Percentiles rank a stretch among this genome's conserved stretches.
Conservation (phyloP, 768 basidiomycete genomes). For the Hypholoma sublateritium region DNA sequence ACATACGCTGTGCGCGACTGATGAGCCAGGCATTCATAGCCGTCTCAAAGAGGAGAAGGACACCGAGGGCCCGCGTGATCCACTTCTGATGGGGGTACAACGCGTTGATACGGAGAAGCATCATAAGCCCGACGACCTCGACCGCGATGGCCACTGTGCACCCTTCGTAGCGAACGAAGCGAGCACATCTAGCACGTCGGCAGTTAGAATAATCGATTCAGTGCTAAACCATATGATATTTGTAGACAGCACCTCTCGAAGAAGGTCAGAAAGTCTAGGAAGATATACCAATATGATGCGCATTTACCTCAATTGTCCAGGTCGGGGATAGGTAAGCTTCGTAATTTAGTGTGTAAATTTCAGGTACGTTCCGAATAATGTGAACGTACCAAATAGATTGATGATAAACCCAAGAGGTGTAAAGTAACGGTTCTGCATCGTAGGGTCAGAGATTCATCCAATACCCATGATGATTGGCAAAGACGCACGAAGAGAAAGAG, state of each 20-base stretch:
- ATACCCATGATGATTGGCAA: neutral
- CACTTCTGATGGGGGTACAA: slow-evolving; percentile 34
- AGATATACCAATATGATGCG: neutral
- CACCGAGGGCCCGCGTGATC: slow-evolving; percentile 27
- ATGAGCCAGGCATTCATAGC: slow-evolving; percentile 56
- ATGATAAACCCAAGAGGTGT: slow-evolving; percentile 63
- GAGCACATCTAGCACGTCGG: slow-evolving; percentile 33
- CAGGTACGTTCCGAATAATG: neutral
- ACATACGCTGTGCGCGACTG: slow-evolving; percentile 46
- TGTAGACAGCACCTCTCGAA: too few species aligned
- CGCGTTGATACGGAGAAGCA: slow-evolving; percentile 52
- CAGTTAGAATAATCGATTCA: neutral
- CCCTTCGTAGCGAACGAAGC: slow-evolving; percentile 53
- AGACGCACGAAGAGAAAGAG: slow-evolving; percentile 42
- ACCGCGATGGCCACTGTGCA: slow-evolving; percentile 54
- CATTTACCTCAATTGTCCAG: slow-evolving; percentile 38
- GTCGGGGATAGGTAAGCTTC: slow-evolving; percentile 42
- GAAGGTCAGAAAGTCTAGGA: too few species aligned
- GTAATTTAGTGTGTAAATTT: neutral
- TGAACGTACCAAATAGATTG: slow-evolving; percentile 44
- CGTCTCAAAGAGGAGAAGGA: slow-evolving; percentile 44
- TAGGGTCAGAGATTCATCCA: neutral
- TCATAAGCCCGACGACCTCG: slow-evolving; percentile 54
- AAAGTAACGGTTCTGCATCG: slow-evolving; percentile 57
- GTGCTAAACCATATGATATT: too few species aligned